These are phyloP conservation scores for Teratosphaeria nubilosa DNA, from an alignment of 2,329 filamentous ascomycete species.

Conservation along the genomic window DNA sequence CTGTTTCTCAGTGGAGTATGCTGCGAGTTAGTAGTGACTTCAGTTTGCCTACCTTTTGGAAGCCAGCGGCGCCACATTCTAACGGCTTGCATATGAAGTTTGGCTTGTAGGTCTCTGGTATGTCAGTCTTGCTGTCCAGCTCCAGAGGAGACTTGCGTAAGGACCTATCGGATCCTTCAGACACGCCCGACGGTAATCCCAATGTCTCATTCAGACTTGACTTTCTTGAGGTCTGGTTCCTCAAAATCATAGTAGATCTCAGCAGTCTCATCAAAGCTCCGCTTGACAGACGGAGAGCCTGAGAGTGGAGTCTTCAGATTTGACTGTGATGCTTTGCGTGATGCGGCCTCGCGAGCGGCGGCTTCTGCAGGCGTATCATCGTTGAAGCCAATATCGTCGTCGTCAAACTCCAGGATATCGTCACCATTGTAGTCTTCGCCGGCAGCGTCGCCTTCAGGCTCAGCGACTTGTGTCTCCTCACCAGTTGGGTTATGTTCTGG, in stretches of 20 bases:
- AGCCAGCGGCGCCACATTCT: background rate
- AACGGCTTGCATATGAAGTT: background rate
- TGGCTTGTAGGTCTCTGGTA: background rate
- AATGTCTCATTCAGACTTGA: conserved; percentile 1
- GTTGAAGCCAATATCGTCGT: background rate
- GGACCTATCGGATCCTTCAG: background rate
- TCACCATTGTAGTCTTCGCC: conserved; percentile 1
- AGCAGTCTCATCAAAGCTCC: conserved; percentile 20
- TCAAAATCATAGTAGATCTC: conserved; percentile 13
- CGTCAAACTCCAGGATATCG: background rate
- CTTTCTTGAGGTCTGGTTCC: conserved; percentile 16
- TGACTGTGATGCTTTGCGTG: conserved; percentile 6
- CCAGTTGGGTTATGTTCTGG: conserved; percentile 6
- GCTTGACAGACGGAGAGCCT: conserved; percentile 21
- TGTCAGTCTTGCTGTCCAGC: background rate
- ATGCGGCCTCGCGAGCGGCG: conserved; percentile 9
- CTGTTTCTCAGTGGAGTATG: background rate
- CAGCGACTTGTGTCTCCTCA: background rate
- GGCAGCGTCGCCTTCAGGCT: background rate
- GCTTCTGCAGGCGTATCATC: conserved; percentile 21
- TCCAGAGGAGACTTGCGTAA: background rate
- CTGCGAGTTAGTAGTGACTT: background rate
- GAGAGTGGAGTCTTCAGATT: conserved; percentile 2
- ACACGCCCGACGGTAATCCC: background rate
- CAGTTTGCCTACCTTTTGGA: background rate